A percentile compares a stretch with the other conserved stretches of the same genome.
These are phyloP conservation scores for Odontarrhena argentea DNA, from an alignment of 345 rosid genomes.

Conservation along the genomic window DNA sequence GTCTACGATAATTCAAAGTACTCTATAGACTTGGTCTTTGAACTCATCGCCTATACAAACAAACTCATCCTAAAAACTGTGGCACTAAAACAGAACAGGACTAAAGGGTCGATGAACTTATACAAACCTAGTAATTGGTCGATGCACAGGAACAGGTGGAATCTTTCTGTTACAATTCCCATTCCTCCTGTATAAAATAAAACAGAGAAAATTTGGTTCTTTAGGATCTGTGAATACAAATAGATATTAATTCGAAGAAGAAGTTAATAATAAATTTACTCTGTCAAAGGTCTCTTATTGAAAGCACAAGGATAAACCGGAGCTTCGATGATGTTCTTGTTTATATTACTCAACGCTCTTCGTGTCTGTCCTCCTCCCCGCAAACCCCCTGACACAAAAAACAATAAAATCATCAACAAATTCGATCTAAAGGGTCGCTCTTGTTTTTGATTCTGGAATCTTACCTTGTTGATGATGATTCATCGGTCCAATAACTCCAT, in stretches of 20 bases:
- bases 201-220: constrained; percentile 5
- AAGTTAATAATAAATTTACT: constrained; percentile 44
- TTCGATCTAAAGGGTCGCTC: background rate
- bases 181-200: constrained; percentile 42
- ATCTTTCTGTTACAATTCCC: constrained; percentile 54
- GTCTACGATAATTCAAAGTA: no score
- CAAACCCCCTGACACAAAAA: constrained; percentile 47
- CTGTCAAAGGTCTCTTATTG: constrained; percentile 60
- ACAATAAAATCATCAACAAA: constrained; percentile 7
- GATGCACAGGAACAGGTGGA: constrained; percentile 60
- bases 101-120: background rate
- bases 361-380: constrained; percentile 66
- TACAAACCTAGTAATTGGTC: constrained; percentile 81
- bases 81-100: background rate
- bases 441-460: background rate
- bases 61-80: no score
- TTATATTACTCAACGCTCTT: constrained; percentile 70
- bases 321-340: constrained; percentile 66
- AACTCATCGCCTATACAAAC: no score
- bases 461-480: constrained; percentile 51
- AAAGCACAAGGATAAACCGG: constrained; percentile 69
- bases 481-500: constrained; percentile 59
- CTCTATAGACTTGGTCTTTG: no score
- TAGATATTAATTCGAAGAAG: background rate
- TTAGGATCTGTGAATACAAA: background rate